Evolutionary conservation across 2,329 filamentous ascomycete species (phyloP), one percentile per base, ranked within the genome.

Genomic region (Fusarium subtropicale): DNA sequence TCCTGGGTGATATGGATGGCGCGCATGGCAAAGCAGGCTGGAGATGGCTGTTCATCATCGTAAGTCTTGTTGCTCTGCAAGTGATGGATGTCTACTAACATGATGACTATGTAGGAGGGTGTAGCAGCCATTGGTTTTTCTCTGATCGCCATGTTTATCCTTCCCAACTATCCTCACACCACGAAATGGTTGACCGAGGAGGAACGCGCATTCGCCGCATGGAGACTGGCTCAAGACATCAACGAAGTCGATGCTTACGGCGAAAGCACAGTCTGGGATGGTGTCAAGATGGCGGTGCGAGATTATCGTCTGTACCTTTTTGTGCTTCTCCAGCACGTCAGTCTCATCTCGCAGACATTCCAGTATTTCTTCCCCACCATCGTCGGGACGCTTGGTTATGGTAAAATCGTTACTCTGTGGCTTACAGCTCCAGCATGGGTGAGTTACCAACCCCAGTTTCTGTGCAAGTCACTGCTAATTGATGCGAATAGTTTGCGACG

Each of bases 341-440:
- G 80, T 33, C 67, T 87, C 18, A 76, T 86, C 2, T 81, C 82
- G 0, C 85, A 88, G 71, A 86, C 84, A 2, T 89, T 90, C 71
- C 86, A 88, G 46, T 90, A 90, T 73, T 90, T 90, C 79, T 90
- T 91, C 77, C 89, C 89, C 0, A 87, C 84, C 0, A 88, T 91
- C 41, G 86, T 90, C 2, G 82, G 87, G 44, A 89, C 87, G 0
- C 81, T 91, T 0, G 86, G 87, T 0, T 91, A 87, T 74, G 80
- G 81, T 10, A 83, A 78, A 26, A 84, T 87, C 46, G 77, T 81
- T 16, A 88, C 87, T 0, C 79, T 90, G 0, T 83, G 87, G 56
- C 79, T 89, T n/a, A 89, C 87, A 2, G 85, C 81, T 1, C 85
- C 86, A 0, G 85, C 86, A 0, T 90, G 87, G 87, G 80, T 82